These are phyloP conservation scores for Pestalotiopsis sp. DNA, from an alignment of 2,329 filamentous ascomycete genomes.

Conservation along the genomic window DNA sequence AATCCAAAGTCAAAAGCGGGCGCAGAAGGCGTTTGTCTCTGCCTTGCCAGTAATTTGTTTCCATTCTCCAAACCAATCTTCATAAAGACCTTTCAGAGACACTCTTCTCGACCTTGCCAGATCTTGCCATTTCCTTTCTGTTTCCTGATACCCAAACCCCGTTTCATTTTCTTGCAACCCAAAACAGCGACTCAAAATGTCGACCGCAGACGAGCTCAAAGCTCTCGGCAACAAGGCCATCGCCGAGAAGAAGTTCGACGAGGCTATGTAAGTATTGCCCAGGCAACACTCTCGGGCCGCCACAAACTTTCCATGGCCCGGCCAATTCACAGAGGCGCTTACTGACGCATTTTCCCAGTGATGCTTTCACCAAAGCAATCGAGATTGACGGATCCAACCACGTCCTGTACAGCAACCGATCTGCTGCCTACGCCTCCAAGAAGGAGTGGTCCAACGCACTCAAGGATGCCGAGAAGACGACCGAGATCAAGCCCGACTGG, in stretches of 20 bases:
- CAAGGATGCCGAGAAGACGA: constrained; percentile 89
- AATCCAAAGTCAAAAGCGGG: neutral
- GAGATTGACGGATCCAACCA: constrained; percentile 86
- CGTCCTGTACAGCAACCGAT: constrained; percentile 97
- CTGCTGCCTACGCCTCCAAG: constrained; percentile 84
- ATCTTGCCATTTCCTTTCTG: neutral
- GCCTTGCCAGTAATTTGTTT: neutral
- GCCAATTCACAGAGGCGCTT: neutral
- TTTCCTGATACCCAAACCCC: constrained; percentile 3
- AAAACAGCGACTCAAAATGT: constrained; percentile 40
- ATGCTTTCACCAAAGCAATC: constrained; percentile 94
- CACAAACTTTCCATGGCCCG: no score
- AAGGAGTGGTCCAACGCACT: constrained; percentile 84
- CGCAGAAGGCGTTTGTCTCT: neutral
- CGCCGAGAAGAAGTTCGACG: constrained; percentile 93
- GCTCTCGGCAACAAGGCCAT: constrained; percentile 99
- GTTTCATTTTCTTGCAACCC: neutral
- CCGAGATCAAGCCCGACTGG: constrained; percentile 96
- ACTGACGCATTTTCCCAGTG: constrained; percentile 50
- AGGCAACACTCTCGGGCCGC: no score
- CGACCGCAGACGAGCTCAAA: constrained; percentile 80
- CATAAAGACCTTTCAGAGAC: neutral
- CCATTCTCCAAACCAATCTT: neutral
- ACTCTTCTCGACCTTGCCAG: neutral
- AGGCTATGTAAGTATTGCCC: constrained; percentile 76